Conservation (phyloP, 2,329 filamentous ascomycete species). For the Sclerotinia borealis region DNA sequence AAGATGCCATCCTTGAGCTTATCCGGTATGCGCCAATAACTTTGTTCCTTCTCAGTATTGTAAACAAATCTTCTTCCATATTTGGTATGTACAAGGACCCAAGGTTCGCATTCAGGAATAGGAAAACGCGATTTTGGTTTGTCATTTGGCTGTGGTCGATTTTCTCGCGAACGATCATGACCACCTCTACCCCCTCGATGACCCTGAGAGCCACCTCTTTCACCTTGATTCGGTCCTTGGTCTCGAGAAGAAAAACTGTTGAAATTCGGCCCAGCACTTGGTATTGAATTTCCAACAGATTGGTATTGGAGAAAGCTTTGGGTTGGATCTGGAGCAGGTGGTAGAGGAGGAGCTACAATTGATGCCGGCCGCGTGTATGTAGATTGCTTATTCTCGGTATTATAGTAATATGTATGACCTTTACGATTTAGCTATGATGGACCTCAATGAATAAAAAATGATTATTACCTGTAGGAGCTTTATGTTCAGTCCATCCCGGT, state of each 20-base stretch:
- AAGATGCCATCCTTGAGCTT: slow-evolving; percentile 75
- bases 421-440: background rate
- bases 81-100: slow-evolving; percentile 91
- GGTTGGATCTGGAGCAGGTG: slow-evolving; percentile 28
- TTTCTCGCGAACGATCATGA: slow-evolving; percentile 42
- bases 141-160: slow-evolving; percentile 62
- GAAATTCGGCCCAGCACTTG: slow-evolving; percentile 33
- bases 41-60: slow-evolving; percentile 78
- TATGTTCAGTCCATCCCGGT: slow-evolving; percentile 88
- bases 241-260: slow-evolving; percentile 20
- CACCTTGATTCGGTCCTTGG: slow-evolving; percentile 24
- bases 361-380: slow-evolving; percentile 73
- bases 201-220: slow-evolving; percentile 38
- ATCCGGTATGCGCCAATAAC: slow-evolving; percentile 91
- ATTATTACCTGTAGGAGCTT: slow-evolving; percentile 58
- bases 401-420: slow-evolving; percentile 79
- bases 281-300: slow-evolving; percentile 36
- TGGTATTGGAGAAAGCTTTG: slow-evolving; percentile 40
- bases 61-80: slow-evolving; percentile 84
- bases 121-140: slow-evolving; percentile 71
- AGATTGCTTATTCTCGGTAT: slow-evolving; percentile 73
- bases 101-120: slow-evolving; percentile 78
- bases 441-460: background rate
- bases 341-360: slow-evolving; percentile 22
- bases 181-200: slow-evolving; percentile 46